Conservation (phyloP, 176 grass and related monocot genomes). For the Puya raimondii region DNA sequence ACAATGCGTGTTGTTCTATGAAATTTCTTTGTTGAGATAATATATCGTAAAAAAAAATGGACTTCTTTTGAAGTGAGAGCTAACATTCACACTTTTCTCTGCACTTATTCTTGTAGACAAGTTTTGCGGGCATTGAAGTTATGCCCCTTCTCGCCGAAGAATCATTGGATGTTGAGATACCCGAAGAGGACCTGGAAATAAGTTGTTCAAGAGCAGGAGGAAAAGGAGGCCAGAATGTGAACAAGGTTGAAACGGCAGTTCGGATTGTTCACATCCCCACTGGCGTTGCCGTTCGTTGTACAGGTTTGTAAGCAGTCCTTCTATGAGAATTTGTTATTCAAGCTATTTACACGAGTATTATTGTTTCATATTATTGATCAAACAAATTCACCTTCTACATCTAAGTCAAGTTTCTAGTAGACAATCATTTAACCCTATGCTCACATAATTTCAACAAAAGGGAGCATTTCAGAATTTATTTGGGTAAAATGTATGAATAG, state of each 20-base stretch:
- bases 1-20: too few relatives aligned
- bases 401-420: too few relatives aligned
- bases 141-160: slow-evolving; percentile 93
- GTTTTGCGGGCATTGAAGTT: slow-evolving; percentile 89
- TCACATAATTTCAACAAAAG: too few relatives aligned
- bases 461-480: too few relatives aligned
- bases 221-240: slow-evolving; percentile 96
- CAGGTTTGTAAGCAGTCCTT: slow-evolving; percentile 43
- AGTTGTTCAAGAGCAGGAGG: slow-evolving; percentile 82
- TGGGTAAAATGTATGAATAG: too few relatives aligned
- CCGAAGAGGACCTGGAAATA: slow-evolving; percentile 94
- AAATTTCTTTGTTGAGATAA: too few relatives aligned
- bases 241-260: slow-evolving; percentile 96
- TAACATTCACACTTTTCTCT: neutral
- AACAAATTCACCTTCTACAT: too few relatives aligned
- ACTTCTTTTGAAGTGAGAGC: too few relatives aligned
- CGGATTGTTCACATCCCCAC: slow-evolving; percentile 94
- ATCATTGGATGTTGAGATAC: slow-evolving; percentile 75
- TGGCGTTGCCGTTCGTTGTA: slow-evolving; percentile 79
- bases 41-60: too few relatives aligned
- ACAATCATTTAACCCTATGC: too few relatives aligned
- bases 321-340: neutral
- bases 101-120: slow-evolving; percentile 43
- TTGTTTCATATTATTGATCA: too few relatives aligned
- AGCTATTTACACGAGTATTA: neutral